Percentiles rank a stretch among this genome's conserved stretches.
These are phyloP conservation scores for Sporothrix variecibatus DNA, from an alignment of 2,329 filamentous ascomycete genomes.

Conservation along the genomic window DNA sequence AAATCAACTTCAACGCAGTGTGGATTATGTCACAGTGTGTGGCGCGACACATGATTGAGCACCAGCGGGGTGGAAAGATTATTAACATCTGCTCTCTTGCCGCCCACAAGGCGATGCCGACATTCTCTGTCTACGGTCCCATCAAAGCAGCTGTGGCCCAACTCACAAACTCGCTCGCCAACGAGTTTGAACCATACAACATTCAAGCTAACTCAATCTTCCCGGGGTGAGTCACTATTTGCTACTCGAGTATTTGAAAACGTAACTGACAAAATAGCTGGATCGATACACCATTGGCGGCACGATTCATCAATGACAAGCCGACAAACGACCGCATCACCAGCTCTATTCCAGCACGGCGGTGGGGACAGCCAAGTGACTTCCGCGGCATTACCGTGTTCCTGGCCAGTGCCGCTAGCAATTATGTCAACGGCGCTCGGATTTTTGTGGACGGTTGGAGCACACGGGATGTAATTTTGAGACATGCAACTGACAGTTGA, in stretches of 20 bases:
- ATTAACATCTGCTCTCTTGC: constrained; percentile 32
- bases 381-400: constrained; percentile 67
- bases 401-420: constrained; percentile 47
- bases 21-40: constrained; percentile 28
- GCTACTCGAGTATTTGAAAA: background rate
- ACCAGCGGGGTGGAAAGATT: constrained; percentile 29
- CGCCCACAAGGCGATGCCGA: constrained; percentile 28
- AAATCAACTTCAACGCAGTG: constrained; percentile 29
- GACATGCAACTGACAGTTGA: too few species aligned
- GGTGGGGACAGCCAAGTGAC: constrained; percentile 49
- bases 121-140: constrained; percentile 31
- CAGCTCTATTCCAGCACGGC: constrained; percentile 44
- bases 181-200: constrained; percentile 30
- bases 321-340: background rate
- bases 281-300: constrained; percentile 26
- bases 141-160: constrained; percentile 31
- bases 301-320: constrained; percentile 49
- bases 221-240: background rate
- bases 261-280: constrained; percentile 13
- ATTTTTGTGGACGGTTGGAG: constrained; percentile 14
- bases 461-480: background rate
- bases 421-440: background rate
- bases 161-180: constrained; percentile 30
- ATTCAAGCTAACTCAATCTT: constrained; percentile 28
- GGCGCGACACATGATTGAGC: constrained; percentile 28